Evolutionary conservation across 495 filamentous ascomycete genomes (phyloP).

Genomic region (Ramalina peruviana): DNA sequence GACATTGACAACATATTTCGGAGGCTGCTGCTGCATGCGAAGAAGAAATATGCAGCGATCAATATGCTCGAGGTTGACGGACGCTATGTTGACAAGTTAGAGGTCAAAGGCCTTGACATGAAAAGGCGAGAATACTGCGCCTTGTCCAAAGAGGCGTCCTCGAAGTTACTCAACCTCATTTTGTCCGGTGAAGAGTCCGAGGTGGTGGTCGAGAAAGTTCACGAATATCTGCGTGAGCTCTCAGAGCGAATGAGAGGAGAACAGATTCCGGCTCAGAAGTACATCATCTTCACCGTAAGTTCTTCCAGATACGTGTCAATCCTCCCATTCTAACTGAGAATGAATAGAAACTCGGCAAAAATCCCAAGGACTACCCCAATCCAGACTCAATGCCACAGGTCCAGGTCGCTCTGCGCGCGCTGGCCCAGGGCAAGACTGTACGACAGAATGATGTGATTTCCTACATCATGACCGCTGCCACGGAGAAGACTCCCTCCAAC

Average conservation of each 20-base stretch:
- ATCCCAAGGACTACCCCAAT: constrained; percentile 85
- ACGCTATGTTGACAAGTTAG: constrained; percentile 84
- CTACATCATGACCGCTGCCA: constrained; percentile 78
- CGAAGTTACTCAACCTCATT: constrained; percentile 69
- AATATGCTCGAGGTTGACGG: constrained; percentile 83
- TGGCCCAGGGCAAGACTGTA: constrained; percentile 73
- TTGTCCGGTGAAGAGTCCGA: constrained; percentile 89
- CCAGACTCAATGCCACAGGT: constrained; percentile 92
- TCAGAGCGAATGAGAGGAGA: constrained; percentile 69
- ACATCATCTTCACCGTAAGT: constrained; percentile 79
- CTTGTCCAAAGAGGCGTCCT: constrained; percentile 84
- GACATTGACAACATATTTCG: constrained; percentile 98
- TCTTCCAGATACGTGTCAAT: neutral
- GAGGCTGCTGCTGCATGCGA: constrained; percentile 82
- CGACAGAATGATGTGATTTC: constrained; percentile 90
- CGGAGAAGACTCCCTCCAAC: constrained; percentile 40
- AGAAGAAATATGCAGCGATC: constrained; percentile 98
- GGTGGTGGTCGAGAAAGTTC: constrained; percentile 72
- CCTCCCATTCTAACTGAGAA: neutral
- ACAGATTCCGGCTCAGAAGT: constrained; percentile 62
- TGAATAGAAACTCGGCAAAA: constrained; percentile 71
- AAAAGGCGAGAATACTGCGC: constrained; percentile 89
- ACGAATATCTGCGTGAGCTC: constrained; percentile 79
- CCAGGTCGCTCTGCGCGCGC: constrained; percentile 80
- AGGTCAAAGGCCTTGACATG: constrained; percentile 98